Base-by-base conservation (phyloP, 805 yeast species). In the Wickerhamomyces sydowiorum region DNA sequence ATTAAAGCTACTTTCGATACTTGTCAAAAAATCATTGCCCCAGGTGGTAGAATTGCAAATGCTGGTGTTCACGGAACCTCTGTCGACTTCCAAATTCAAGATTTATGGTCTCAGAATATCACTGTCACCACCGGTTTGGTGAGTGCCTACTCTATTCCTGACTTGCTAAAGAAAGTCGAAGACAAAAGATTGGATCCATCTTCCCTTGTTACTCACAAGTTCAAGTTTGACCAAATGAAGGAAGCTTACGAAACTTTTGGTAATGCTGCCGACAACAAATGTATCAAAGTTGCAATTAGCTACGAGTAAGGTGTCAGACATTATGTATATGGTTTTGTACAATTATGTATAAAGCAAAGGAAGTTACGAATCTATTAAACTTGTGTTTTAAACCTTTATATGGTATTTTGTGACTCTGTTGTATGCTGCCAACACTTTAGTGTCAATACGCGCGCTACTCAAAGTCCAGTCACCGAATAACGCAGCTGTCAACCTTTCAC, bases 41-140 rank as follows among this genome's bases (percentile, higher is more conserved):
- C 78, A 35, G 83, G 84, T 44, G 86, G 85, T 22, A 70, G 80
- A 45, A 72, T 75, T 48, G 84, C 83, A 22, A 82, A 80, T 57
- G 78, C 80, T 33, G 86, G 86, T 49, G 76, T 71, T 34, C 76
- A 71, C 40, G 76, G 76, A 38, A 49, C 52, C 22, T 56, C 62
- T 34, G 75, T 69, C 27, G 67, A 65, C 31, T 56, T 71, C 44
- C 65, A 64, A 35, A 48, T 71, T 36, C 71, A 71, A 51, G 69
- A 70, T 6, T 51, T 71, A 21, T 71, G 75, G 75, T 69, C 68
- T 43, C 63, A 70, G 46, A 70, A 71, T 36, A 52, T 70, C 41
- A 56, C 56, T 9, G 66, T 73, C 35, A 50, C 73, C 7, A 72
- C 77, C n/a, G 78, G 78, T 32, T 57, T 73, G 49, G 78, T 73